These are phyloP conservation scores for Ambrosiella cleistominuta DNA, from an alignment of 2,329 filamentous ascomycete species.

Conservation along the genomic window DNA sequence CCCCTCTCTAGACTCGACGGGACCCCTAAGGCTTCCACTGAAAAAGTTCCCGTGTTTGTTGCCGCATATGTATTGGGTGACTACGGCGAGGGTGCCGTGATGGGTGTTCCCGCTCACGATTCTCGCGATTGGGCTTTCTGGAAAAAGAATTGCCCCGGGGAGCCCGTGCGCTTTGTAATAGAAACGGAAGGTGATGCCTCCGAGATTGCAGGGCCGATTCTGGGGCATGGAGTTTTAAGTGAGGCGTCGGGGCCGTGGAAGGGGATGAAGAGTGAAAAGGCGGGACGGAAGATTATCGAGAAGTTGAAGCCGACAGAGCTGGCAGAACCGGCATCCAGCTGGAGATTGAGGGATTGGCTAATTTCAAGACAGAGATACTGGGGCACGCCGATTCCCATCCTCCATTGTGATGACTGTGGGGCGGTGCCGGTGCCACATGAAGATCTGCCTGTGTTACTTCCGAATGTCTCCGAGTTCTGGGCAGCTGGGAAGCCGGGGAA, in stretches of 20 bases:
- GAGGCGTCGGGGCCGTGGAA: conserved; percentile 45
- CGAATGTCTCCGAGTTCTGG: conserved; percentile 51
- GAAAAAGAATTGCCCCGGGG: conserved; percentile 45
- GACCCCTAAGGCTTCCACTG: conserved; percentile 32
- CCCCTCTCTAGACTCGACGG: conserved; percentile 41
- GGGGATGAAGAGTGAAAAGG: conserved; percentile 45
- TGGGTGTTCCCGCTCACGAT: conserved; percentile 84
- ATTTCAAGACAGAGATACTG: conserved; percentile 86
- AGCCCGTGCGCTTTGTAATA: conserved; percentile 47
- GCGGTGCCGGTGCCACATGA: conserved; percentile 59
- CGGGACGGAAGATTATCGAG: conserved; percentile 40
- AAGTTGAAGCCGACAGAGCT: conserved; percentile 36
- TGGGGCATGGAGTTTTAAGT: conserved; percentile 50
- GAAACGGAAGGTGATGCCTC: conserved; percentile 22
- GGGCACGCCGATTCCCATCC: conserved; percentile 77
- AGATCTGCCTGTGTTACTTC: conserved; percentile 61
- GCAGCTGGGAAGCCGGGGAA: conserved; percentile 55
- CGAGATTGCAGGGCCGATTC: conserved; percentile 32
- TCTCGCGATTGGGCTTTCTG: conserved; percentile 63
- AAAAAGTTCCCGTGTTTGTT: conserved; percentile 56
- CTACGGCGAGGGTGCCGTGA: conserved; percentile 75
- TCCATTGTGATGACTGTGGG: conserved; percentile 64
- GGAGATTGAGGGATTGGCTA: conserved; percentile 76
- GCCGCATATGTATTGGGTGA: conserved; percentile 73
- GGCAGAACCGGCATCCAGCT: conserved; percentile 50